Percentiles rank a stretch among this genome's conserved stretches.
Conservation (phyloP, 2,329 filamentous ascomycete species). For the Pestalotiopsis fici region DNA sequence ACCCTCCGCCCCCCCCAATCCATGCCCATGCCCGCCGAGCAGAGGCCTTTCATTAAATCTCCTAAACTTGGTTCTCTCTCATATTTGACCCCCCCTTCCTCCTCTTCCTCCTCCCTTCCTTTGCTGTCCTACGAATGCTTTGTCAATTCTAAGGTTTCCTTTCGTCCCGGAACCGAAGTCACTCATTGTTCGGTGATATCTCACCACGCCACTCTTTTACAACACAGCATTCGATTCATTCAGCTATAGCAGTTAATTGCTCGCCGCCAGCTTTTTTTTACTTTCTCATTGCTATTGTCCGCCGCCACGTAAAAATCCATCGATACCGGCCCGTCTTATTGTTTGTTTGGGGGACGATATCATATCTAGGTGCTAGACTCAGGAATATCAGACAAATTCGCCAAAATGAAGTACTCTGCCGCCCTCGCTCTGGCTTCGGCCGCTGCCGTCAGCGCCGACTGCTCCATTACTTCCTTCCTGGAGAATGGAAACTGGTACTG, state of each 20-base stretch:
- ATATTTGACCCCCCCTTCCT: slow-evolving; percentile 5
- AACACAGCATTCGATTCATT: slow-evolving; percentile 18
- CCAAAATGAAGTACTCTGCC: slow-evolving; percentile 15
- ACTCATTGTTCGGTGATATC: slow-evolving; percentile 31
- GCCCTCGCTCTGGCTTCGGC: slow-evolving; percentile 13
- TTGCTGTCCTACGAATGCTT: background rate
- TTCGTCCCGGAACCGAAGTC: slow-evolving; percentile 26
- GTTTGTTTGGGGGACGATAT: background rate
- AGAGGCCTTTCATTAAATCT: slow-evolving; percentile 5
- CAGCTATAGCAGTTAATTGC: slow-evolving; percentile 17
- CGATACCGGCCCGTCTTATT: background rate
- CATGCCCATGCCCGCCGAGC: background rate
- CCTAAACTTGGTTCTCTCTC: background rate
- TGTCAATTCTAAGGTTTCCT: slow-evolving; percentile 16
- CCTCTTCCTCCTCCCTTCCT: background rate
- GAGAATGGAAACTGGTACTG: slow-evolving; percentile 67
- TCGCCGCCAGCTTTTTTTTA: slow-evolving; percentile 23
- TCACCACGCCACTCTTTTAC: slow-evolving; percentile 31
- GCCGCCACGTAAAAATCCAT: background rate
- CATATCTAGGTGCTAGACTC: background rate
- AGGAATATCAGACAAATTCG: background rate
- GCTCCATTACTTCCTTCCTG: slow-evolving; percentile 21
- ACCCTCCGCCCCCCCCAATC: background rate
- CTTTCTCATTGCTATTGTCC: slow-evolving; percentile 13
- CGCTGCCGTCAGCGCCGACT: slow-evolving; percentile 11